Percentiles rank a stretch among this genome's conserved stretches.
Conservation (phyloP, 2,329 filamentous ascomycete genomes). For the Aspergillus pseudoglaucus region DNA sequence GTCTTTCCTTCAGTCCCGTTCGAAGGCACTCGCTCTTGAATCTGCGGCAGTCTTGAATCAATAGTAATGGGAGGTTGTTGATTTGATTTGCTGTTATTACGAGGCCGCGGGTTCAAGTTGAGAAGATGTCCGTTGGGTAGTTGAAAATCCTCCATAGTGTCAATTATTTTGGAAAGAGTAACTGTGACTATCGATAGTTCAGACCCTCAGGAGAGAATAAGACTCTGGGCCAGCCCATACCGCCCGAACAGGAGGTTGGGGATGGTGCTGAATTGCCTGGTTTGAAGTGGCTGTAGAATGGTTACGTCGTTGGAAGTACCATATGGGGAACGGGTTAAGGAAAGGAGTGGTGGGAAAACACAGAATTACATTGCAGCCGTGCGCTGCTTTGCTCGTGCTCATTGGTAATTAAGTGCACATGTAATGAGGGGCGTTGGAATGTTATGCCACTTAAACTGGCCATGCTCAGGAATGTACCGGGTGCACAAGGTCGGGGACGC, state of each 20-base stretch:
- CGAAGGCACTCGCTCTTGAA: background rate
- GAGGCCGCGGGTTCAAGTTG: slow-evolving; percentile 22
- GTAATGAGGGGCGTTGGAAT: background rate
- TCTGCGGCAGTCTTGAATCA: background rate
- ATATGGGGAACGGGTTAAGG: background rate
- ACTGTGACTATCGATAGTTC: too few species aligned
- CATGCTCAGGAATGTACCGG: too few species aligned
- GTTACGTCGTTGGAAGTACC: background rate
- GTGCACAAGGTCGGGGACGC: too few species aligned
- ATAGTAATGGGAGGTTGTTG: background rate
- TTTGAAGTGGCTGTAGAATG: background rate
- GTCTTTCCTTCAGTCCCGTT: background rate
- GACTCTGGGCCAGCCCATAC: slow-evolving; percentile 10
- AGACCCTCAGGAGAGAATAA: too few species aligned
- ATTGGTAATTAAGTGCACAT: background rate
- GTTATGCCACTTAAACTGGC: too few species aligned
- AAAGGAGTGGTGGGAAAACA: background rate
- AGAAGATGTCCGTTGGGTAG: slow-evolving; percentile 24
- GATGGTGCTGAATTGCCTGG: background rate
- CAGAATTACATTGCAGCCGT: background rate
- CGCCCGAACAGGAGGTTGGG: slow-evolving; percentile 3
- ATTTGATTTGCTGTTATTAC: slow-evolving; percentile 1
- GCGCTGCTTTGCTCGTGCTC: too few species aligned
- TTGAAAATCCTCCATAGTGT: slow-evolving; percentile 21
- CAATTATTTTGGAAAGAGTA: background rate